Conservation (phyloP, 2,329 filamentous ascomycete genomes). For the Sarocladium strictum region DNA sequence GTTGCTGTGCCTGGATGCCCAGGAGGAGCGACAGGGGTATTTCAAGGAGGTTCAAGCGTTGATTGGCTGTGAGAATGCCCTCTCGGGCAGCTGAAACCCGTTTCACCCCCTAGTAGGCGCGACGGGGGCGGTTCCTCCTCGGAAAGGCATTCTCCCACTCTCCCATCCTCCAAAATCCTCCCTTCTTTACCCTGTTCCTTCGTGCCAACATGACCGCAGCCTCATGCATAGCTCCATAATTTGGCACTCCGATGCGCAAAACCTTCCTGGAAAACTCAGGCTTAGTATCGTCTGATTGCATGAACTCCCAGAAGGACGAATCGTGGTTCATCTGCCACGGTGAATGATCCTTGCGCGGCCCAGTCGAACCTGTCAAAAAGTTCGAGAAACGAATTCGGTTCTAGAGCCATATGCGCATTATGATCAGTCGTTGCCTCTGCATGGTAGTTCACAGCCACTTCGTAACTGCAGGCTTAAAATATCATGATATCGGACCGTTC, state of each 20-base stretch:
- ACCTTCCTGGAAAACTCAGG: too few species aligned
- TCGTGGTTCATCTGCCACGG: too few species aligned
- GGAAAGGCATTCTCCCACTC: too few species aligned
- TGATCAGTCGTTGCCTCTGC: too few species aligned
- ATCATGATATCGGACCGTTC: constrained; percentile 5
- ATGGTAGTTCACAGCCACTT: too few species aligned
- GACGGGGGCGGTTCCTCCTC: background rate
- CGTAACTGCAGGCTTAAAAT: too few species aligned
- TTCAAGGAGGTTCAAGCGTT: background rate
- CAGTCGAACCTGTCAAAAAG: background rate
- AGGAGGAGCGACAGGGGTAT: background rate
- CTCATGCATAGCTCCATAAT: background rate
- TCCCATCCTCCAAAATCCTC: too few species aligned
- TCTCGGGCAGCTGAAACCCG: background rate
- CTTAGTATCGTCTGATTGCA: too few species aligned
- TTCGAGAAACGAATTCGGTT: background rate
- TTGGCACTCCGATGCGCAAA: too few species aligned
- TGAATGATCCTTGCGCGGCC: background rate
- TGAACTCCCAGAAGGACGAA: too few species aligned
- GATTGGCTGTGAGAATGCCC: background rate
- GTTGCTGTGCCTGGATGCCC: constrained; percentile 2
- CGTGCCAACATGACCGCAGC: background rate
- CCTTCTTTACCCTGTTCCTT: too few species aligned
- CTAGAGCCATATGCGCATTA: too few species aligned
- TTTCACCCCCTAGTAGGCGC: background rate